Evolutionary conservation across 225 moss, liverwort and hornwort species (phyloP).

Genomic region (Marchantia polymorpha): DNA sequence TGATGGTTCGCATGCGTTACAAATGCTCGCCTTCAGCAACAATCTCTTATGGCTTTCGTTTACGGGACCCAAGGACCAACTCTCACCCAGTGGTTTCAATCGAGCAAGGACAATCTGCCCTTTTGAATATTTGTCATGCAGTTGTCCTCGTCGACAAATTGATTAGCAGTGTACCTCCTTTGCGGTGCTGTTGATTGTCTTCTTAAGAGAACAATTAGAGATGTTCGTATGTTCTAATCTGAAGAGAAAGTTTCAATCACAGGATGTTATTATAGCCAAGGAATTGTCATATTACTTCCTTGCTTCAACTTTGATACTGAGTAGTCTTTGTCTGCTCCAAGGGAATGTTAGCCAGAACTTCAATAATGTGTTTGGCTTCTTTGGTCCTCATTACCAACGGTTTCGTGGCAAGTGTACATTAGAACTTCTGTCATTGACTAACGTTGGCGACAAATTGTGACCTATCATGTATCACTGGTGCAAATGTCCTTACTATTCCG

Average conservation of each 20-base stretch:
- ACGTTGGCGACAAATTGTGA: too few species aligned
- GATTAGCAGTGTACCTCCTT: background rate
- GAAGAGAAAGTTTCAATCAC: background rate
- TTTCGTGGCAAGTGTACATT: too few species aligned
- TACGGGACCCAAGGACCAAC: background rate
- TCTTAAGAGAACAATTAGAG: background rate
- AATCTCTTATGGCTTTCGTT: too few species aligned
- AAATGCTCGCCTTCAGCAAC: background rate
- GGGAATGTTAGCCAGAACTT: too few species aligned
- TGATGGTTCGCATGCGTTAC: background rate
- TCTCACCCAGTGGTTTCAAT: too few species aligned
- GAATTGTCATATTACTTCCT: background rate
- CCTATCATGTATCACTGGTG: too few species aligned
- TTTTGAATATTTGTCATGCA: background rate
- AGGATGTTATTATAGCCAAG: conserved; percentile 3
- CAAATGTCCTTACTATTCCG: too few species aligned
- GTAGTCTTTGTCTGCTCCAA: too few species aligned
- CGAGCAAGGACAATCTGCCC: background rate
- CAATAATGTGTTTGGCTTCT: too few species aligned
- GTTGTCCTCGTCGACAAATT: background rate
- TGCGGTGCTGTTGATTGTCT: background rate
- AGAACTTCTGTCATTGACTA: too few species aligned
- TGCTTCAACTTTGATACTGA: background rate
- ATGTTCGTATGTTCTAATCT: background rate
- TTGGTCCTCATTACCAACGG: too few species aligned